phyloP scores from a whole-genome alignment of 179 eudicot genomes.

The Pouteria campechiana region DNA sequence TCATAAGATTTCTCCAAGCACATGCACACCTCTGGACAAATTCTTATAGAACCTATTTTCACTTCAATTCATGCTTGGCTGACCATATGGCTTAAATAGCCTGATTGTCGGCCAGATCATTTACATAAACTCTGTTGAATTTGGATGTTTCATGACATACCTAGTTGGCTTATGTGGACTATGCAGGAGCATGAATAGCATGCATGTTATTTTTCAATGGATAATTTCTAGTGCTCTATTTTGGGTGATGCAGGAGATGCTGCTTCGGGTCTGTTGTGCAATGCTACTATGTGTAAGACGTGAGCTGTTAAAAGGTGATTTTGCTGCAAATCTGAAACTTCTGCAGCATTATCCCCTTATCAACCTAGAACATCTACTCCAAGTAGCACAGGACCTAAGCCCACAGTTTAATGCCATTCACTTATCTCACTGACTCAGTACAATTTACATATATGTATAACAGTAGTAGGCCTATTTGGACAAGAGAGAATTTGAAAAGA shows the following conservation, averaged over 20 bases:
- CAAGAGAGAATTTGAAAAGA: no score
- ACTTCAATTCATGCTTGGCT: background rate
- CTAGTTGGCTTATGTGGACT: no score
- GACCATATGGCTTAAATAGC: no score
- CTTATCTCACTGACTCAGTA: no score
- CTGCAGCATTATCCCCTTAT: constrained; percentile 50
- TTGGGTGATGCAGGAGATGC: constrained; percentile 72
- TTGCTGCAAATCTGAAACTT: constrained; percentile 46
- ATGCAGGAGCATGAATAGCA: no score
- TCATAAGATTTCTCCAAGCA: background rate
- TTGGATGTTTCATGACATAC: no score
- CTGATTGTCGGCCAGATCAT: no score
- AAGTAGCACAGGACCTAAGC: constrained; percentile 35
- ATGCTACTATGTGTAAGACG: constrained; percentile 47
- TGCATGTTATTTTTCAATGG: no score
- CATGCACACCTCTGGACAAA: background rate
- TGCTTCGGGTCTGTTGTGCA: constrained; percentile 56
- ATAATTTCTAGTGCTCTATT: no score
- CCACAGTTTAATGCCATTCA: constrained; percentile 22
- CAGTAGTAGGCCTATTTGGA: no score
- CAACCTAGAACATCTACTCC: constrained; percentile 37
- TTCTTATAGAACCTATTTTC: background rate
- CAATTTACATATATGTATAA: no score
- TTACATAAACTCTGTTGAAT: no score
- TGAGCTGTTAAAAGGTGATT: constrained; percentile 47